Evolutionary conservation across 108 stramenopile genomes (phyloP), one percentile per base, ranked within the genome.

Genomic region (Cyclotella choctawhatcheeana): DNA sequence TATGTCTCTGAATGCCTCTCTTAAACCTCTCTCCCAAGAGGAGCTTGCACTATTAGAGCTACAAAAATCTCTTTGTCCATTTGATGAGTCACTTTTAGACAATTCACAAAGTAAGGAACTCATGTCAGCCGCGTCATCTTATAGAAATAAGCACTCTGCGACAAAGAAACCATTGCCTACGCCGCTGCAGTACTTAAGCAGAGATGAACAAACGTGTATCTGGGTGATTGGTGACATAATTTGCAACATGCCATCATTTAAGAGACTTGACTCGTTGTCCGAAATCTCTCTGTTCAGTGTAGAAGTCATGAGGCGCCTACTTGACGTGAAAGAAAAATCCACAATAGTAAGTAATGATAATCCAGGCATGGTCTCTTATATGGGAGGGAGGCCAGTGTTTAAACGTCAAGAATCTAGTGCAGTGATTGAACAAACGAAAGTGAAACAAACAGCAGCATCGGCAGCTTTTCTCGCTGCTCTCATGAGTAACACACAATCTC

Each of bases 381-480:
- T 31, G 64, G 26, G 51, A 5, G 81, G 79, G 53, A 73, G 70
- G 71, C 75, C 77, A 40, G 72, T 58, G 44, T 48, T 81, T 1
- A 54, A 33, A 24, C 59, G 54, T 27, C 68, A 69, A 50, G 29
- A 22, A 29, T 66, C 77, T 32, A 54, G 50, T 29, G 33, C 44
- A 35, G 50, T 52, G 60, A 50, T 67, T 48, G 77, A 74, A 25
- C 54, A 58, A 45, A 60, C 18, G 63, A 62, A 27, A 35, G 34
- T 30, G 45, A 72, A 34, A 22, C 66, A 80, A 32, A 50, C 24
- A 43, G 74, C 76, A 7, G 85, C 93, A 34, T 89, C 89, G 6
- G 77, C 88, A 27, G 93, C 85, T 50, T 83, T 85, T 48, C 53
- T 92, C 32, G 56, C 88, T 30, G 93, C 93, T 7, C 78, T 94